These are phyloP conservation scores for Diophrys sp. DNA, from an alignment of 73 alveolate species.

Conservation along the genomic window DNA sequence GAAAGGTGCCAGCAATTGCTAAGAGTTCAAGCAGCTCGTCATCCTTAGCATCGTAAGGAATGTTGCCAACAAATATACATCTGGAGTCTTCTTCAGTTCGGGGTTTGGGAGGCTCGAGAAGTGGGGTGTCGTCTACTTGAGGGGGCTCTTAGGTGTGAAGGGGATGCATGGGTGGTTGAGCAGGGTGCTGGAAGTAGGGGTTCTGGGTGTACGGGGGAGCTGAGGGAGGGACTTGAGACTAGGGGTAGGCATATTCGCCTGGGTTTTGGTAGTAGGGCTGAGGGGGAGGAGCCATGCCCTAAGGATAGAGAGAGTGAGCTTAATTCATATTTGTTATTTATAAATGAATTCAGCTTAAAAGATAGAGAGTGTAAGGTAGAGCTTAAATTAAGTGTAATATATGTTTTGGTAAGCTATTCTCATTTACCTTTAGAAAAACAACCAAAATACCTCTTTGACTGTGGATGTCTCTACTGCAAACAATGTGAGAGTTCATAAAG, in stretches of 20 bases:
- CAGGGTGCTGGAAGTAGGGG: slow-evolving; percentile 8
- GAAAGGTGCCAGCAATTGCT: slow-evolving; percentile 79
- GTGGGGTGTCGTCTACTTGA: not conserved
- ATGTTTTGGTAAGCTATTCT: too few relatives aligned
- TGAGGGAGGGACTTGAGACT: slow-evolving; percentile 5
- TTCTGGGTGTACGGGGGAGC: not conserved
- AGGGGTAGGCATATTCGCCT: not conserved
- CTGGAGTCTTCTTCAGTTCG: not conserved
- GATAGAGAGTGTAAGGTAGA: too few relatives aligned
- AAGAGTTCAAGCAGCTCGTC: slow-evolving; percentile 60
- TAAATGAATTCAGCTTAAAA: too few relatives aligned
- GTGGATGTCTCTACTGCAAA: too few relatives aligned
- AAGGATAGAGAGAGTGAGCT: too few relatives aligned
- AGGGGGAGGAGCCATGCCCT: too few relatives aligned
- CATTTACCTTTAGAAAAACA: too few relatives aligned
- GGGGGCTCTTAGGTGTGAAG: not conserved
- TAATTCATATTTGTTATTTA: too few relatives aligned
- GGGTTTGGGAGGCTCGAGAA: too few relatives aligned
- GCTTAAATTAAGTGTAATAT: too few relatives aligned
- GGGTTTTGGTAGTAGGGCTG: not conserved
- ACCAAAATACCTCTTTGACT: too few relatives aligned
- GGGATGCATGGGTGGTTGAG: not conserved
- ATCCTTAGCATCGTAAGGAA: slow-evolving; percentile 79
- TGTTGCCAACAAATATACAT: slow-evolving; percentile 71
- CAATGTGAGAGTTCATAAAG: too few relatives aligned